Evolutionary conservation across 352 stramenopile species (phyloP).

Genomic region (Aphanomyces euteiches): DNA sequence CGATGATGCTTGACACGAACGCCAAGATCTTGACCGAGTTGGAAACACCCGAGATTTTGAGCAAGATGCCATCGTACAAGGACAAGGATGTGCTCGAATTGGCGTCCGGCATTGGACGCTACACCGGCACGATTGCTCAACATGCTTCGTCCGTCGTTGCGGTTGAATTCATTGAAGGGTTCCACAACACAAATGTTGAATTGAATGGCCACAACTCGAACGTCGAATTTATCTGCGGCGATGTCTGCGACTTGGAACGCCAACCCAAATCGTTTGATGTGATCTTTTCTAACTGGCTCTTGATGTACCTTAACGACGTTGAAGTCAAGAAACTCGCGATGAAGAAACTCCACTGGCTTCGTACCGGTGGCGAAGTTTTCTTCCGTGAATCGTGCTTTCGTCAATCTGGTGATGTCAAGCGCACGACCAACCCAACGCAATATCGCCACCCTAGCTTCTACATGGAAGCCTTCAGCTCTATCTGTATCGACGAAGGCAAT

Average conservation of each 20-base stretch:
- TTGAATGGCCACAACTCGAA: slow-evolving; percentile 53
- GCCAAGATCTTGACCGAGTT: slow-evolving; percentile 67
- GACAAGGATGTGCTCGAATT: slow-evolving; percentile 67
- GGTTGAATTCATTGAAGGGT: slow-evolving; percentile 77
- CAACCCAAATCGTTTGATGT: slow-evolving; percentile 58
- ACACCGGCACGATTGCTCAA: slow-evolving; percentile 52
- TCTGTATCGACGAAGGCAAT: slow-evolving; percentile 45
- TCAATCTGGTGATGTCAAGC: slow-evolving; percentile 61
- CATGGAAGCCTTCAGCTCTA: slow-evolving; percentile 48
- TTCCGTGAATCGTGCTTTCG: slow-evolving; percentile 68
- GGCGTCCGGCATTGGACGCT: slow-evolving; percentile 60
- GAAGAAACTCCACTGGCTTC: slow-evolving; percentile 62
- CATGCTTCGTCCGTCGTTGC: slow-evolving; percentile 53
- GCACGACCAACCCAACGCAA: slow-evolving; percentile 56
- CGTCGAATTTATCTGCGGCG: slow-evolving; percentile 59
- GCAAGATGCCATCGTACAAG: slow-evolving; percentile 53
- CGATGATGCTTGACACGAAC: slow-evolving; percentile 84
- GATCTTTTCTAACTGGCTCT: slow-evolving; percentile 74
- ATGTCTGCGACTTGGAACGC: slow-evolving; percentile 60
- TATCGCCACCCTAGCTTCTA: slow-evolving; percentile 72
- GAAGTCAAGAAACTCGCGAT: slow-evolving; percentile 52
- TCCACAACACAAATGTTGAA: slow-evolving; percentile 57
- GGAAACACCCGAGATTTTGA: slow-evolving; percentile 73
- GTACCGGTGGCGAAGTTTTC: slow-evolving; percentile 58
- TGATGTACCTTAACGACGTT: slow-evolving; percentile 67